phyloP scores from a whole-genome alignment of 1,139 yeast species.

The Pichia sp. region DNA sequence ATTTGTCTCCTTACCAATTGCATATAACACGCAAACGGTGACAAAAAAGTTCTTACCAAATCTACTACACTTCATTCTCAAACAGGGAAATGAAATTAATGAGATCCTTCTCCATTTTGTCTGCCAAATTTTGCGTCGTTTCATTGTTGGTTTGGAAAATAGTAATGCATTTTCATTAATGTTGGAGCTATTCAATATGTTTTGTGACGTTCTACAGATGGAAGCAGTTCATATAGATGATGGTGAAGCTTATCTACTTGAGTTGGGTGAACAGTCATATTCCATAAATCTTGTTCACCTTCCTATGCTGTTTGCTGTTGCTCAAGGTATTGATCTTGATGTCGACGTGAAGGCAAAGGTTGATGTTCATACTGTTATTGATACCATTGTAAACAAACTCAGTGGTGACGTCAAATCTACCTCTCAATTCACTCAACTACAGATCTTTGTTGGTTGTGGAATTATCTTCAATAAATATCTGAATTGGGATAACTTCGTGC shows the following conservation, averaged over 20 bases:
- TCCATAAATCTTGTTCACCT: not conserved
- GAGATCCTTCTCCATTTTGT: constrained; percentile 6
- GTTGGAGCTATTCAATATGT: constrained; percentile 4
- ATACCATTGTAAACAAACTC: no score
- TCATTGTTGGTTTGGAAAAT: constrained; percentile 7
- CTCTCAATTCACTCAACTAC: constrained; percentile 5
- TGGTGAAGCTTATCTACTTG: not conserved
- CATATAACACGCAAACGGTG: constrained; percentile 20
- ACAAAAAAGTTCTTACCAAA: constrained; percentile 23
- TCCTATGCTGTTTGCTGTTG: constrained; percentile 5
- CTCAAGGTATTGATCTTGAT: constrained; percentile 9
- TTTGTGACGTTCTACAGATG: not conserved
- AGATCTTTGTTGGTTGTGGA: constrained; percentile 7
- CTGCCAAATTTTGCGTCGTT: constrained; percentile 7
- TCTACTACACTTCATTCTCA: constrained; percentile 16
- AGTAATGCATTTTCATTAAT: constrained; percentile 2
- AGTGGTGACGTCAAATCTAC: no score
- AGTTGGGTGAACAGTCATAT: not conserved
- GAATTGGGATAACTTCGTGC: constrained; percentile 2
- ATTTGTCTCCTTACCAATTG: constrained; percentile 19
- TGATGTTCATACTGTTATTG: constrained; percentile 1
- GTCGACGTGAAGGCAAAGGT: not conserved
- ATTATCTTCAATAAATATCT: constrained; percentile 13
- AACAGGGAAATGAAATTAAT: constrained; percentile 3
- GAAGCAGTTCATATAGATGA: not conserved